These are phyloP conservation scores for Penicillium antarcticum DNA, from an alignment of 495 filamentous ascomycete genomes.

Conservation along the genomic window DNA sequence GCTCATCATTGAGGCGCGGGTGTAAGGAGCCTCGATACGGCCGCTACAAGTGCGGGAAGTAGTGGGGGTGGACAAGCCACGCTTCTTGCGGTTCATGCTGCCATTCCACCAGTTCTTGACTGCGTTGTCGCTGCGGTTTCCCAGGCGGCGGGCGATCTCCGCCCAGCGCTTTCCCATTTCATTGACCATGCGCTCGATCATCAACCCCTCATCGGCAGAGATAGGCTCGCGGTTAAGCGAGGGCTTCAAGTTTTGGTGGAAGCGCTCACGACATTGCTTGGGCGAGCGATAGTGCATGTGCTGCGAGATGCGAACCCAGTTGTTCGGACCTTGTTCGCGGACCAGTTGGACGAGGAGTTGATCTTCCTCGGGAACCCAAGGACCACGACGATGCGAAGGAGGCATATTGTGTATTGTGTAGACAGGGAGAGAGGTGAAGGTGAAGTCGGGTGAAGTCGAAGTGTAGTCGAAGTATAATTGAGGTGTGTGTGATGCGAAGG, in stretches of 20 bases:
- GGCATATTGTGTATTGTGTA: constrained; percentile 34
- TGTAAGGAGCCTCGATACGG: constrained; percentile 41
- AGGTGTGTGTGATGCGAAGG: too few relatives aligned
- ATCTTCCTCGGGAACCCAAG: constrained; percentile 87
- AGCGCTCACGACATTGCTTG: constrained; percentile 95
- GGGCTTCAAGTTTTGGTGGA: constrained; percentile 93
- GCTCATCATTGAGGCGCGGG: constrained; percentile 34
- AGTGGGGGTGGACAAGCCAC: constrained; percentile 42
- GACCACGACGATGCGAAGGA: constrained; percentile 69
- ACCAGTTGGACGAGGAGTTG: constrained; percentile 68
- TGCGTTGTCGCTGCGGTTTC: constrained; percentile 91
- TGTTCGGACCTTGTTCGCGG: constrained; percentile 70
- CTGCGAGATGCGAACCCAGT: constrained; percentile 89
- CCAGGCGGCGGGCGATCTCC: constrained; percentile 82
- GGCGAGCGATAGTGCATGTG: constrained; percentile 75
- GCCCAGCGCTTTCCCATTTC: constrained; percentile 93
- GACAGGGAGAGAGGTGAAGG: not conserved
- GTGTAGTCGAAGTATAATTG: constrained; percentile 7
- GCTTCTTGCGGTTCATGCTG: constrained; percentile 72
- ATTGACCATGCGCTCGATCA: constrained; percentile 77
- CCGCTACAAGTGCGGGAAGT: constrained; percentile 38
- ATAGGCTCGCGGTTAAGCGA: constrained; percentile 89
- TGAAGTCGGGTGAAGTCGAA: not conserved
- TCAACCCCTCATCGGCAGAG: constrained; percentile 78
- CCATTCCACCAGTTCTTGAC: constrained; percentile 99